Base-by-base conservation (phyloP, 108 stramenopile genomes). In the Skeletonema marinoi region DNA sequence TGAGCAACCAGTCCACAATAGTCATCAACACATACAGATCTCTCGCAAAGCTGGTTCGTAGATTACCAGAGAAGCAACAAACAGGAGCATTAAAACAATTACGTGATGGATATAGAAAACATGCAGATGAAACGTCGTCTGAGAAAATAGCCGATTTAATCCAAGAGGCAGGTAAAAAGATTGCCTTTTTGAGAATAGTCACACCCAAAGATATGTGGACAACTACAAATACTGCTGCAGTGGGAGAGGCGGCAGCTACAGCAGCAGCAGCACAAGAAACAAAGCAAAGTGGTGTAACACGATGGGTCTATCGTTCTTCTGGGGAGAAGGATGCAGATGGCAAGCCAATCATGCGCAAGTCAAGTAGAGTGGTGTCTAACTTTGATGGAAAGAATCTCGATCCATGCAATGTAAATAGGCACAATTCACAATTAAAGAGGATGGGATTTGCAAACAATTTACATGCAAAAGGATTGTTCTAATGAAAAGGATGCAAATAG, bases 401-500 rank as follows among this genome's bases (percentile, higher is more conserved):
- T 78, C 93, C 93, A 25, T 79, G 81, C 70, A 80, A 59, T 41
- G 90, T 92, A 60, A 92, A 89, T 60, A 66, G 85, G 32, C 93
- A 94, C 71, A 83, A 87, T 61, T 39, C 74, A 31, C 82, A 86
- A 30, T 68, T 94, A 42, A 89, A 85, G 70, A 84, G 89, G 35
- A 76, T 85, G 64, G 91, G 93, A 14, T 94, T 92, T 80, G 79
- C 76, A 16, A 94, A 94, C 59, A 94, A 94, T 85, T 77, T 86
- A 63, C 93, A 94, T 75, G 93, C 93, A 4, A 94, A 94, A 70
- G 93, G 93, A 32, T 65, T 91, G 29, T 94, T 94, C 60, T 94
- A 76, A 87, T 46, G 60, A 46, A 3, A 46, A 3, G 13, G 60
- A 2, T 41, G 39, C 1, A 12, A 41, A 11, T 12, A 12, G 44